Conservation (phyloP, 768 basidiomycete genomes). For the Suillus alpinus region DNA sequence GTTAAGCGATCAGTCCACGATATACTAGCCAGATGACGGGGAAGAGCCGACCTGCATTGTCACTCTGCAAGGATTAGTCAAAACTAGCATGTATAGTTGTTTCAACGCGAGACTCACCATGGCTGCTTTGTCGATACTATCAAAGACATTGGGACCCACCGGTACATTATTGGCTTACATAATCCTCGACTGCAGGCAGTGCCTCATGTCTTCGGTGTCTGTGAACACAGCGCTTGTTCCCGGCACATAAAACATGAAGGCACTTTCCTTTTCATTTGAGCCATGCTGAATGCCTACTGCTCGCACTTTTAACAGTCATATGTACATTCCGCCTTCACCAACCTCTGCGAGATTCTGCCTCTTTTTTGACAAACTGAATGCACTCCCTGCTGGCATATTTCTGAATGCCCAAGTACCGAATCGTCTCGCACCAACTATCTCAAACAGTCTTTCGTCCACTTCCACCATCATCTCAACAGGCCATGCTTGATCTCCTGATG, state of each 20-base stretch:
- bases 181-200: neutral
- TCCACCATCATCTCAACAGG: slow-evolving; percentile 29
- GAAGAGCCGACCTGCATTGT: slow-evolving; percentile 44
- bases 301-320: slow-evolving; percentile 25
- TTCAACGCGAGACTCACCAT: neutral
- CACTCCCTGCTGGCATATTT: slow-evolving; percentile 14
- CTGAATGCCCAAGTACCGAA: slow-evolving; percentile 8
- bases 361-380: slow-evolving; percentile 5
- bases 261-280: neutral
- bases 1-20: slow-evolving; percentile 11
- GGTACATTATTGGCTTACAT: slow-evolving; percentile 10
- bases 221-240: neutral
- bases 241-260: neutral
- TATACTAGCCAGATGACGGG: neutral
- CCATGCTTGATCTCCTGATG: slow-evolving; percentile 36
- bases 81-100: neutral
- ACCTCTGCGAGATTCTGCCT: slow-evolving; percentile 25
- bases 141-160: neutral
- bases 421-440: slow-evolving; percentile 28
- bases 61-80: slow-evolving; percentile 33
- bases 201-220: neutral
- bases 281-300: neutral
- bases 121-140: neutral
- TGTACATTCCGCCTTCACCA: slow-evolving; percentile 54
- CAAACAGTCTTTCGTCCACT: slow-evolving; percentile 37